Conservation (phyloP, 192 early-diverging fungal species). For the Podila minutissima region DNA sequence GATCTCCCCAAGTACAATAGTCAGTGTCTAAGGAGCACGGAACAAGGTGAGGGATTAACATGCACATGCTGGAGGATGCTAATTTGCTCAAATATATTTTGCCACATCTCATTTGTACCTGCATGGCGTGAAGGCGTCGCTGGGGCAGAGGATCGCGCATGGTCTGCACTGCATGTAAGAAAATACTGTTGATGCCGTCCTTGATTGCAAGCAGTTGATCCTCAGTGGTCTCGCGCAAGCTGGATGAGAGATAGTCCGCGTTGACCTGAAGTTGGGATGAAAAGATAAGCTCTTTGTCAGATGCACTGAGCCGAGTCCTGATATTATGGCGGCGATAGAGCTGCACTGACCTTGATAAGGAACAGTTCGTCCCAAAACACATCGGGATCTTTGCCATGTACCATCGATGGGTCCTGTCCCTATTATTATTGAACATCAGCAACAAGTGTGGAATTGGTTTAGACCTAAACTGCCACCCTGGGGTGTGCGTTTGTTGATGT, state of each 20-base stretch:
- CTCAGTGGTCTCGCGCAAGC: conserved; percentile 51
- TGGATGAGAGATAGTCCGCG: conserved; percentile 39
- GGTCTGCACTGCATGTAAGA: conserved; percentile 53
- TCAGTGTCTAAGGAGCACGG: conserved; percentile 35
- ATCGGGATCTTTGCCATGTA: conserved; percentile 47
- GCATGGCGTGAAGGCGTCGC: conserved; percentile 44
- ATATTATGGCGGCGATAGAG: not conserved
- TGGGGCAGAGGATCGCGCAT: conserved; percentile 54
- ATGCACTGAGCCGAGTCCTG: not conserved
- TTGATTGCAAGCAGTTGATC: conserved; percentile 55
- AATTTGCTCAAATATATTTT: not conserved
- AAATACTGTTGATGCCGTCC: conserved; percentile 53
- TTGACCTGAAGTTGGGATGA: conserved; percentile 43
- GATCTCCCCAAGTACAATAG: conserved; percentile 54
- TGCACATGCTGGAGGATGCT: not conserved
- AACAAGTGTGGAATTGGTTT: not conserved
- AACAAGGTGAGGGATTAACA: not conserved
- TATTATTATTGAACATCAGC: conserved; percentile 6
- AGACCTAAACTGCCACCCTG: not conserved
- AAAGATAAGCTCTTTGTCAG: not conserved
- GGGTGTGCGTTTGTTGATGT: too few species aligned
- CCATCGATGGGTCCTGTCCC: conserved; percentile 56
- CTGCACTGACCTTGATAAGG: conserved; percentile 46
- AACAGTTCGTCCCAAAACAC: conserved; percentile 59
- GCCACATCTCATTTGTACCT: conserved; percentile 23